phyloP scores from a whole-genome alignment of 345 rosid species.

The Camelina sativa region DNA sequence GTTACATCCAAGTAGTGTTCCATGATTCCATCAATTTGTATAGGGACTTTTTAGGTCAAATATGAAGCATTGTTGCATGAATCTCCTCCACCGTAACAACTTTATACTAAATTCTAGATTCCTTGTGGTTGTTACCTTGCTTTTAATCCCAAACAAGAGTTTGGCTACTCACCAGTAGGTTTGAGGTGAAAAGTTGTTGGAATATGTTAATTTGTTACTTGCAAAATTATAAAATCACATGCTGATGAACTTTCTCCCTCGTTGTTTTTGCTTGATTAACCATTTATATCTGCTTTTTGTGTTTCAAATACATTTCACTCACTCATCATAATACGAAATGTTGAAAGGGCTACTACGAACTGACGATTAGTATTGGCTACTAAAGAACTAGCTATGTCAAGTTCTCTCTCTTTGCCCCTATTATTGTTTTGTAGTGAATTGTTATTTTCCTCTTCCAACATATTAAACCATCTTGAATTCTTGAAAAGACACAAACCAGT shows the following conservation, averaged over 20 bases:
- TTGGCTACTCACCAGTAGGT: conserved; percentile 31
- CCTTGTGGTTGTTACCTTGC: conserved; percentile 27
- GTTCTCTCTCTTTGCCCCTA: not conserved
- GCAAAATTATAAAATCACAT: too few species aligned
- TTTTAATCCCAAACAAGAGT: conserved; percentile 24
- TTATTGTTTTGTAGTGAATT: not conserved
- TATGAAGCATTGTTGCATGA: conserved; percentile 1
- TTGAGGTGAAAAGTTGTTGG: conserved; percentile 37
- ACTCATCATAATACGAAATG: not conserved
- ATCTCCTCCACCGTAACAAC: conserved; percentile 14
- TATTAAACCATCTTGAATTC: not conserved
- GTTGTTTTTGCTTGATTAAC: not conserved
- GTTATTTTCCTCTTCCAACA: not conserved
- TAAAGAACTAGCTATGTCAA: not conserved
- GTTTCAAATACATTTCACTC: not conserved
- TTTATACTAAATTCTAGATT: not conserved
- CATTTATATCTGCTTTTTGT: not conserved
- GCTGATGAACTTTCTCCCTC: not conserved
- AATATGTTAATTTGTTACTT: not conserved
- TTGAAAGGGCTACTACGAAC: not conserved
- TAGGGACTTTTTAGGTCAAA: not conserved
- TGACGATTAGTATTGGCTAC: not conserved
- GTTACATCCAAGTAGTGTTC: not conserved
- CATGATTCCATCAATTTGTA: not conserved
- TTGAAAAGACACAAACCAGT: not conserved